These are phyloP conservation scores for Onygena corvina DNA, from an alignment of 2,329 filamentous ascomycete species.

Conservation along the genomic window DNA sequence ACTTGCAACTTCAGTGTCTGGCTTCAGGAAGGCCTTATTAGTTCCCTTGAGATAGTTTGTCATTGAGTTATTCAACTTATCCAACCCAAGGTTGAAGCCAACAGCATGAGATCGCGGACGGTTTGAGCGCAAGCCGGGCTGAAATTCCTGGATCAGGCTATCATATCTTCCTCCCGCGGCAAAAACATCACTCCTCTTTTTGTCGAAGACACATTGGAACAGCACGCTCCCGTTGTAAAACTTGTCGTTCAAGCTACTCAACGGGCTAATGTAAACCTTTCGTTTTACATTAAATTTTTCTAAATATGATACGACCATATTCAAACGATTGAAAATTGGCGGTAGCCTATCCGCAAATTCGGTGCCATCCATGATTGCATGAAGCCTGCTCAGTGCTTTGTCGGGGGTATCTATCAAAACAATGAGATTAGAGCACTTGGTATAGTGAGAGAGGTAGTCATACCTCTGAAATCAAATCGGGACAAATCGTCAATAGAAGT, in stretches of 20 bases:
- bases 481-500: constrained; percentile 84
- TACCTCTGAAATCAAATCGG: constrained; percentile 79
- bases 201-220: constrained; percentile 86
- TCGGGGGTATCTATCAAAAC: constrained; percentile 53
- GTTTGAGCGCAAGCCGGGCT: constrained; percentile 53
- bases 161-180: constrained; percentile 93
- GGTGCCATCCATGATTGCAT: constrained; percentile 43
- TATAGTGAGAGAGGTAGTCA: not conserved
- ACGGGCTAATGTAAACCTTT: constrained; percentile 71
- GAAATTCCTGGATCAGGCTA: constrained; percentile 70
- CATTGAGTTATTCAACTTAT: constrained; percentile 58
- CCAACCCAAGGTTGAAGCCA: constrained; percentile 83
- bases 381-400: constrained; percentile 55
- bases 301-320: constrained; percentile 63
- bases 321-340: constrained; percentile 61
- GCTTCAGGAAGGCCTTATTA: constrained; percentile 52
- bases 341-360: constrained; percentile 41
- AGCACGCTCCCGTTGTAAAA: constrained; percentile 79
- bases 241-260: constrained; percentile 79
- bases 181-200: constrained; percentile 66
- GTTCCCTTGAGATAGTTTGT: constrained; percentile 39
- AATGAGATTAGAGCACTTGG: constrained; percentile 35
- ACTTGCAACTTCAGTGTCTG: constrained; percentile 51
- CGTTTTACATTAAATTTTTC: constrained; percentile 62
- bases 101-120: constrained; percentile 66